phyloP scores from a whole-genome alignment of 176 grass and related monocot genomes.

The Eragrostis curvula region DNA sequence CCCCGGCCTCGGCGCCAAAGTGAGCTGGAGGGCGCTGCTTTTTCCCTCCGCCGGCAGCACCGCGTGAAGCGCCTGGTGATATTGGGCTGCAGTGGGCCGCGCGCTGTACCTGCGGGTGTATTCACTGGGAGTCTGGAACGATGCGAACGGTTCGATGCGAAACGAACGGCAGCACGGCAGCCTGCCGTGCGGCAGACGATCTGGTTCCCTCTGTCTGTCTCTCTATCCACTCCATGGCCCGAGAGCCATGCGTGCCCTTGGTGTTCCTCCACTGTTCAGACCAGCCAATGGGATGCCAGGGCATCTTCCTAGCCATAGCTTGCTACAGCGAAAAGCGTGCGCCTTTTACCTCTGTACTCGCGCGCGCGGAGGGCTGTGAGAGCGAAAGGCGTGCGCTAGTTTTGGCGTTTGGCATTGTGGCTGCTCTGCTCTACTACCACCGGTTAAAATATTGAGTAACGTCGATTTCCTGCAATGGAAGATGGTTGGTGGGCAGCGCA shows the following conservation, averaged over 20 bases:
- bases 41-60: too few relatives aligned
- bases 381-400: conserved; percentile 32
- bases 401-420: conserved; percentile 20
- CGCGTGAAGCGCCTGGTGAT: too few relatives aligned
- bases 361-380: background rate
- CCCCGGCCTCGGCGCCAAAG: too few relatives aligned
- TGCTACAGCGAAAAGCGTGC: conserved; percentile 31
- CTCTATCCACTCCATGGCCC: conserved; percentile 12
- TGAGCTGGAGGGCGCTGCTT: too few relatives aligned
- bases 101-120: too few relatives aligned
- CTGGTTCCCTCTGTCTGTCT: background rate
- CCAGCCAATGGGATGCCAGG: conserved; percentile 17
- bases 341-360: background rate
- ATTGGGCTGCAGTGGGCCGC: too few relatives aligned
- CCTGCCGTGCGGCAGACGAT: too few relatives aligned
- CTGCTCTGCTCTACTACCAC: background rate
- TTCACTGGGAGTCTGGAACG: too few relatives aligned
- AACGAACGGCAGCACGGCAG: too few relatives aligned
- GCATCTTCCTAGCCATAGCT: background rate
- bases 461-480: background rate
- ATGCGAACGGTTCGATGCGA: too few relatives aligned
- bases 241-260: background rate
- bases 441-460: background rate
- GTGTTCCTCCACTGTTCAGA: background rate
- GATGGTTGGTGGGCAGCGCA: background rate